phyloP scores from a whole-genome alignment of 1,139 yeast species.

The Blastobotrys serpentis region DNA sequence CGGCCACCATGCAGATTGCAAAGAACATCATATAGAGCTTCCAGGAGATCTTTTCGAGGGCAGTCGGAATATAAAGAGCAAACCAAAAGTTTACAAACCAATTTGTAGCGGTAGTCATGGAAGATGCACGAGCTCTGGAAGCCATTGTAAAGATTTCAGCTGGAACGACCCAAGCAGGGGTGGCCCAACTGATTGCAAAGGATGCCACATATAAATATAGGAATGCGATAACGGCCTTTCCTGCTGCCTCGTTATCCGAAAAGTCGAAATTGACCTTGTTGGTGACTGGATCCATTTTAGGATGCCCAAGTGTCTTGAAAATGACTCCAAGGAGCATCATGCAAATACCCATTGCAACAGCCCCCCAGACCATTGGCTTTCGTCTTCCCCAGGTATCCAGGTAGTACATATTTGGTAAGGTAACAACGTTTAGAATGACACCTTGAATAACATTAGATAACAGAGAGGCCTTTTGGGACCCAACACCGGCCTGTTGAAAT shows the following conservation, averaged over 20 bases:
- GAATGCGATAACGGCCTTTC: conserved; percentile 73
- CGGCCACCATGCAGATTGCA: conserved; percentile 19
- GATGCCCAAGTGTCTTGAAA: conserved; percentile 47
- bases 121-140: conserved; percentile 74
- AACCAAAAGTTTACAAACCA: conserved; percentile 71
- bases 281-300: conserved; percentile 29
- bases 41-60: conserved; percentile 26
- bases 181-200: conserved; percentile 88
- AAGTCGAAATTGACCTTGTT: conserved; percentile 25
- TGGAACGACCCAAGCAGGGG: conserved; percentile 73
- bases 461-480: conserved; percentile 56
- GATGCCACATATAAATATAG: conserved; percentile 75
- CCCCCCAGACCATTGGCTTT: conserved; percentile 59
- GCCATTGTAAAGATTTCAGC: conserved; percentile 79
- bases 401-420: conserved; percentile 25
- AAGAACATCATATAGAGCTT: conserved; percentile 25
- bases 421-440: conserved; percentile 23
- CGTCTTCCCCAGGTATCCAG: conserved; percentile 47
- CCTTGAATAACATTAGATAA: conserved; percentile 60
- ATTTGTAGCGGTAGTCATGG: conserved; percentile 71
- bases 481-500: conserved; percentile 70
- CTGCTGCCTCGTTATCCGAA: conserved; percentile 45
- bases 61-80: conserved; percentile 25
- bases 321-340: conserved; percentile 64
- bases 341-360: conserved; percentile 61